These are phyloP conservation scores for Clarireedia homoeocarpa DNA, from an alignment of 2,329 filamentous ascomycete species.

Conservation along the genomic window DNA sequence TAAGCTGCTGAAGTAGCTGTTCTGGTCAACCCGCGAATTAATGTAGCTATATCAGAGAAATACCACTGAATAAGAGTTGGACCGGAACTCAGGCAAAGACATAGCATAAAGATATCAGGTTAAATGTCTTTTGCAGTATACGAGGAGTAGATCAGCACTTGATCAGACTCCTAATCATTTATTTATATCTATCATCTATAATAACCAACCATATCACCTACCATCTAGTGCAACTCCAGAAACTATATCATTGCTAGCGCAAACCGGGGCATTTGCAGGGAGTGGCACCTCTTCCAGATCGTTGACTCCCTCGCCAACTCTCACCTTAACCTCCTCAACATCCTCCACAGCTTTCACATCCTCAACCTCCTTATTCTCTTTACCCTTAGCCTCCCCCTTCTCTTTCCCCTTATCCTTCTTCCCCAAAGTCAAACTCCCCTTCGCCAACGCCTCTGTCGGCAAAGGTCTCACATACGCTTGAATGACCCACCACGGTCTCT, in stretches of 20 bases:
- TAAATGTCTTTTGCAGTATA: neutral
- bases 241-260: conserved; percentile 7
- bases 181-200: neutral
- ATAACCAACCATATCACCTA: neutral
- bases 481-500: conserved; percentile 81
- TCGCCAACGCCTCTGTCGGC: conserved; percentile 78
- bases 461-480: conserved; percentile 82
- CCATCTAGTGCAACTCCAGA: neutral
- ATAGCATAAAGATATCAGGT: too few relatives aligned
- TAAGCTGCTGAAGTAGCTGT: too few relatives aligned
- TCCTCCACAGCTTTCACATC: neutral
- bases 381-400: conserved; percentile 58
- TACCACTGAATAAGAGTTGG: too few relatives aligned
- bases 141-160: neutral
- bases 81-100: too few relatives aligned
- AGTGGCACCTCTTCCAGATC: conserved; percentile 17
- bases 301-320: neutral
- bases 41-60: too few relatives aligned
- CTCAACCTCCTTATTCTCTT: conserved; percentile 21
- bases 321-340: neutral
- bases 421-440: conserved; percentile 66
- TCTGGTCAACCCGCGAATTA: too few relatives aligned
- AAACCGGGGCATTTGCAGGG: conserved; percentile 22
- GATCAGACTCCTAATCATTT: neutral
- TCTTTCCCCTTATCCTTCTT: conserved; percentile 54